A percentile compares a stretch with the other conserved stretches of the same genome.
phyloP scores from a whole-genome alignment of 169 alveolate species.

The Plasmodium knowlesi region DNA sequence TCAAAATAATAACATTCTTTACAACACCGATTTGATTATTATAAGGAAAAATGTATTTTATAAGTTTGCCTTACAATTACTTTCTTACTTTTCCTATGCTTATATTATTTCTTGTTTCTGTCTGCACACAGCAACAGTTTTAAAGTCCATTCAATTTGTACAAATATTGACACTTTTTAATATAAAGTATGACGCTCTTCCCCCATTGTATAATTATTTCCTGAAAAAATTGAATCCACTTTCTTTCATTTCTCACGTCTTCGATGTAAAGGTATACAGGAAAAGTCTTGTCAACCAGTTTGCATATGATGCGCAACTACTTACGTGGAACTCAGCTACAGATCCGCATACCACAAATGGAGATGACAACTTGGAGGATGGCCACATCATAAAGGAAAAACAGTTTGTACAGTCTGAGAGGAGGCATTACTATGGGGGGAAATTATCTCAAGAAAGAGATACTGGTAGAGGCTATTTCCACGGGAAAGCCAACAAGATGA shows the following conservation, averaged over 20 bases:
- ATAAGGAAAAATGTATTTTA: constrained; percentile 27
- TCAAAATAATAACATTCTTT: neutral
- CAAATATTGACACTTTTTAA: constrained; percentile 46
- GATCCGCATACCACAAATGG: neutral
- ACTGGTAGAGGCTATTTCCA: neutral
- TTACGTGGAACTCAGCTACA: neutral
- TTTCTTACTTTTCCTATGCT: constrained; percentile 38
- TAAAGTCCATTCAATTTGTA: constrained; percentile 16
- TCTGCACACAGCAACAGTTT: constrained; percentile 1
- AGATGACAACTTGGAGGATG: neutral
- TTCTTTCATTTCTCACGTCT: constrained; percentile 19
- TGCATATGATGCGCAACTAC: neutral
- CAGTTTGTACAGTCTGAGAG: neutral
- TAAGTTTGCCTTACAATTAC: constrained; percentile 11
- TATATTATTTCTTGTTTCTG: constrained; percentile 6
- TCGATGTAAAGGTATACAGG: constrained; percentile 18
- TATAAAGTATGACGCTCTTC: constrained; percentile 17
- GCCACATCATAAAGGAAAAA: neutral
- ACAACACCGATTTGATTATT: constrained; percentile 12
- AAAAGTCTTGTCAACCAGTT: neutral
- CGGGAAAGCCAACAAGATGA: neutral
- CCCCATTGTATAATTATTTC: constrained; percentile 33
- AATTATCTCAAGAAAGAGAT: neutral
- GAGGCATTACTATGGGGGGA: neutral
- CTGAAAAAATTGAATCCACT: constrained; percentile 3